A percentile compares a stretch with the other conserved stretches of the same genome.
Conservation (phyloP, 345 rosid species). For the Heritiera littoralis region DNA sequence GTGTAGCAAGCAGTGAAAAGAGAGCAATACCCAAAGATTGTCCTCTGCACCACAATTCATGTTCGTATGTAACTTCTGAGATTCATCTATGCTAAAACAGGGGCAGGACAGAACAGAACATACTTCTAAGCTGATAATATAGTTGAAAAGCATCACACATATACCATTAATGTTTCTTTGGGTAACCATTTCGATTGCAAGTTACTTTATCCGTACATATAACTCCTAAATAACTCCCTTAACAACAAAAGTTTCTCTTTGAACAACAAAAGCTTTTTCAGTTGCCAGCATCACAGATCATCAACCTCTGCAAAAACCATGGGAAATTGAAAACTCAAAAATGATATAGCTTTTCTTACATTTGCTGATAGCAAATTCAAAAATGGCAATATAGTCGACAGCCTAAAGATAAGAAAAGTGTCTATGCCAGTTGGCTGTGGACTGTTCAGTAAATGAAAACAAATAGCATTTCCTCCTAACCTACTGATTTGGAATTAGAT, state of each 20-base stretch:
- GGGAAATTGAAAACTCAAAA: conserved; percentile 20
- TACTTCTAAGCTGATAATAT: background rate
- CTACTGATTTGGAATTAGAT: background rate
- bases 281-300: conserved; percentile 21
- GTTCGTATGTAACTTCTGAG: background rate
- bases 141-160: background rate
- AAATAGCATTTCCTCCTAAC: background rate
- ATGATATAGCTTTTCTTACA: background rate
- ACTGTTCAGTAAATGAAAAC: background rate
- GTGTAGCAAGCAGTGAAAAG: background rate
- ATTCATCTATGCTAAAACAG: background rate
- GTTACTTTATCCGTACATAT: background rate
- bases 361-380: conserved; percentile 1
- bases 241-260: conserved; percentile 6
- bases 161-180: background rate
- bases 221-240: background rate
- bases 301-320: conserved; percentile 27
- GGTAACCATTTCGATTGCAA: background rate
- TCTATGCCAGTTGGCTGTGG: background rate
- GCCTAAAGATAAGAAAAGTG: background rate
- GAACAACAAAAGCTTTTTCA: conserved; percentile 21
- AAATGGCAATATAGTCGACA: background rate
- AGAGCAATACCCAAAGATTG: background rate
- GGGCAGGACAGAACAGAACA: background rate
- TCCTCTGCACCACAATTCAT: background rate